Percentiles rank a stretch among this genome's conserved stretches.
phyloP scores from a whole-genome alignment of 495 filamentous ascomycete genomes.

The Penicillium maclennaniae region DNA sequence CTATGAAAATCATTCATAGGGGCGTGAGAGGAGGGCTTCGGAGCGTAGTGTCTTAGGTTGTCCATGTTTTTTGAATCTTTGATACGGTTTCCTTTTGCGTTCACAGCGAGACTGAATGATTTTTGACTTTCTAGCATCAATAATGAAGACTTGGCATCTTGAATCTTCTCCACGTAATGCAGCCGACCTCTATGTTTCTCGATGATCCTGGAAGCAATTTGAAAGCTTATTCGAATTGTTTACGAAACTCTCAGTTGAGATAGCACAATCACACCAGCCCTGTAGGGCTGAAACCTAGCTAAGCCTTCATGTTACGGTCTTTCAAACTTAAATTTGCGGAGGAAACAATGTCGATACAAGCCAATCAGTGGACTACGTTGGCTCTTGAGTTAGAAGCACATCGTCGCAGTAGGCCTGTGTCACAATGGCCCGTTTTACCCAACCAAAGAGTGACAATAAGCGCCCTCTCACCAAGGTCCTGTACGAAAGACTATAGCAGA shows the following conservation, averaged over 20 bases:
- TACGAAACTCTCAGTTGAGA: not conserved
- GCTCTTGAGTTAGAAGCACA: not conserved
- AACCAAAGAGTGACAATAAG: not conserved
- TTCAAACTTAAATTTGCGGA: not conserved
- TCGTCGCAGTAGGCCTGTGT: not conserved
- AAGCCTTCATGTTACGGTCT: not conserved
- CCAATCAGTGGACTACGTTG: constrained; percentile 1
- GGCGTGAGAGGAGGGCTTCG: not conserved
- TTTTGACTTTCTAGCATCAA: too few species aligned
- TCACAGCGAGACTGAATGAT: too few species aligned
- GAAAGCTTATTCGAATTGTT: not conserved
- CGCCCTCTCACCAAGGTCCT: not conserved
- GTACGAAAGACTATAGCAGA: not conserved
- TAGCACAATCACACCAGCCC: constrained; percentile 2
- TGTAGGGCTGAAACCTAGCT: constrained; percentile 9
- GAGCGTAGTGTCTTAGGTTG: not conserved
- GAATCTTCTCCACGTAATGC: too few species aligned
- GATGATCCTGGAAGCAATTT: too few species aligned
- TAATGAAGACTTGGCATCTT: too few species aligned
- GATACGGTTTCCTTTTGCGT: not conserved
- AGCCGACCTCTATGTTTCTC: too few species aligned
- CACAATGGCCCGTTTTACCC: not conserved
- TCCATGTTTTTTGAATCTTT: not conserved
- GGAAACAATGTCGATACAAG: not conserved
- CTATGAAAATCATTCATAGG: not conserved